Evolutionary conservation across 116 monocot species (phyloP).

Genomic region (Iris pallida): DNA sequence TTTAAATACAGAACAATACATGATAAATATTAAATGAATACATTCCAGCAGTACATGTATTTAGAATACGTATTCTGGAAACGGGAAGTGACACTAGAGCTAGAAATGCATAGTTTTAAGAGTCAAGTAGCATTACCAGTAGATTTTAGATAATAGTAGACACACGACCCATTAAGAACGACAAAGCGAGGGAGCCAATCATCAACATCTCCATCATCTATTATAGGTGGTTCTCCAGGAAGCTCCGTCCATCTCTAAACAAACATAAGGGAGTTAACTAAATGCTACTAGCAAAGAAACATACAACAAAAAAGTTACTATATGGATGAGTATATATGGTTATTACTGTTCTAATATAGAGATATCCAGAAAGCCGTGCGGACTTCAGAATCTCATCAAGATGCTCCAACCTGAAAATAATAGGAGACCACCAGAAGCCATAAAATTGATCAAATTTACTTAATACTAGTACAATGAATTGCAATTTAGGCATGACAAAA

Average conservation of each 20-base stretch:
- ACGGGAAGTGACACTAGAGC: no score
- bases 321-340: background rate
- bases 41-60: no score
- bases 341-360: slow-evolving; percentile 77
- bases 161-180: slow-evolving; percentile 74
- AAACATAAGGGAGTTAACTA: background rate
- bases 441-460: no score
- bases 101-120: background rate
- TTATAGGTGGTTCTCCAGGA: slow-evolving; percentile 90
- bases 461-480: no score
- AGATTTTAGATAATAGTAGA: slow-evolving; percentile 80
- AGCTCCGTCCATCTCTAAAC: slow-evolving; percentile 83
- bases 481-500: no score
- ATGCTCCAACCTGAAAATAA: slow-evolving; percentile 68
- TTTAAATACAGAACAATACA: no score
- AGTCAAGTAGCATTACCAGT: slow-evolving; percentile 51
- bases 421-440: background rate
- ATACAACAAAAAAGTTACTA: background rate
- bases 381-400: slow-evolving; percentile 81
- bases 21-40: no score
- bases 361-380: slow-evolving; percentile 73
- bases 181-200: slow-evolving; percentile 96
- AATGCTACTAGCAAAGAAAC: background rate
- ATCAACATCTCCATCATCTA: slow-evolving; percentile 86
- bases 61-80: no score